Percentiles rank a stretch among this genome's conserved stretches.
Evolutionary conservation across 805 yeast species (phyloP).

Genomic region (Scheffersomyces ergatensis): DNA sequence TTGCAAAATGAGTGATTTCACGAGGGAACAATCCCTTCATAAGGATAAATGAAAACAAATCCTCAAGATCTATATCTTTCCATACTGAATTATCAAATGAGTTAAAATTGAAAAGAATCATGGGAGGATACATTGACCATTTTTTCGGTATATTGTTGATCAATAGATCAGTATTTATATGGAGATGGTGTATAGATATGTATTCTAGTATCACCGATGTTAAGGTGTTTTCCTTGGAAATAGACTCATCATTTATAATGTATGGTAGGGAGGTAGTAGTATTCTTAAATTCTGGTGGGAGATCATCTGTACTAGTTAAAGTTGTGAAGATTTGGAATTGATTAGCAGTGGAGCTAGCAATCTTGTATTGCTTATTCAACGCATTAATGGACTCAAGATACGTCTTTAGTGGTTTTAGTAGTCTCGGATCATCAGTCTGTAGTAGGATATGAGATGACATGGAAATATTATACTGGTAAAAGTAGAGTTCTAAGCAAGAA

Average conservation of each 20-base stretch:
- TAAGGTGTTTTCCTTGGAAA: background rate
- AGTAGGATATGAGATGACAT: slow-evolving; percentile 1
- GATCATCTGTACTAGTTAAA: slow-evolving; percentile 2
- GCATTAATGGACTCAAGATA: slow-evolving; percentile 9
- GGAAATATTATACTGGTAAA: no score
- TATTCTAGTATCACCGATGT: background rate
- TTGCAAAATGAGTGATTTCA: slow-evolving; percentile 58
- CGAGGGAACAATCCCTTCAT: slow-evolving; percentile 8
- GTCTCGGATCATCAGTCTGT: slow-evolving; percentile 6
- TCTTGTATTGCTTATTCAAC: slow-evolving; percentile 14
- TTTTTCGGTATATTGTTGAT: slow-evolving; percentile 42
- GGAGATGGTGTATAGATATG: background rate
- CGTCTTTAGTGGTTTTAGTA: slow-evolving; percentile 15
- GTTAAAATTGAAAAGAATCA: slow-evolving; percentile 54
- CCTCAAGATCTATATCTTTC: slow-evolving; percentile 12
- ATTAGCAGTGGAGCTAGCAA: slow-evolving; percentile 4
- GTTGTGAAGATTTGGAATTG: slow-evolving; percentile 10
- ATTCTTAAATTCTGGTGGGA: background rate
- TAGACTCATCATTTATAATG: background rate
- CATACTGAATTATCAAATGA: slow-evolving; percentile 43
- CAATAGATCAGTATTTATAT: background rate
- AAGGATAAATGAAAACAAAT: slow-evolving; percentile 1
- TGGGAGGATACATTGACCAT: slow-evolving; percentile 66
- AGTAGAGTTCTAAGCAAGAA: no score
- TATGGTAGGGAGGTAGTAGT: background rate